Base-by-base conservation (phyloP, 495 filamentous ascomycete genomes). In the Letharia columbiana region DNA sequence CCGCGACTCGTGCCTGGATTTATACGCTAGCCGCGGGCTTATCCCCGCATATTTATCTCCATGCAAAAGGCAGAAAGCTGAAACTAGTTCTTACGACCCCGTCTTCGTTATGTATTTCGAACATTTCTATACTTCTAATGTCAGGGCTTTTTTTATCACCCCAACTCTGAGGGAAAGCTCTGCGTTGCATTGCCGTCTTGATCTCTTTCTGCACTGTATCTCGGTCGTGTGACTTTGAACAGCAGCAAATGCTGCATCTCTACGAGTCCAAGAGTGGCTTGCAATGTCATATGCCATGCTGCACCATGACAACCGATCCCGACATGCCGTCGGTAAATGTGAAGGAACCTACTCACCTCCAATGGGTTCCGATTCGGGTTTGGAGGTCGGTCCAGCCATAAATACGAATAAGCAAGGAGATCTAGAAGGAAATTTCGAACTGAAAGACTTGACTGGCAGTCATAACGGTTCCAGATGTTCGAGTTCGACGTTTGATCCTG, bases 221-320 rank as follows among this genome's bases (percentile, higher is more conserved):
- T 17, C 17, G 23, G 45, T 28, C 45, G 13, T 11, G 39, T n/a
- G 35, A 45, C 13, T 5, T 60, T 65, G 63, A 49, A 10, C 28
- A 37, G 52, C 18, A 59, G 45, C 4, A 45, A 37, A n/a, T 23
- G 0, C 9, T 52, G 37, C 54, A 11, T 9, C 18, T 20, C 31
- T 39, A 45, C 54, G 17, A 33, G 4, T 59, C 40, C 17, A 8
- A 58, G 31, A 60, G 44, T 42, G 18, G 23, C 41, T 39, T 28
- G 17, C 52, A 45, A 65, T 65, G 63, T 65, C 63, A 42, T 64
- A 58, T 58, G 62, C 50, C 13, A 64, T 20, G 52, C 52, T 59
- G 28, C 54, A 57, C 13, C 63, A 59, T 39, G 63, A n/a, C 31
- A 59, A 37, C 54, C 50, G 45, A 28, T 65, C 63, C 10, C 59